Base-by-base conservation (phyloP, 805 yeast genomes). In the Yarrowia deformans region DNA sequence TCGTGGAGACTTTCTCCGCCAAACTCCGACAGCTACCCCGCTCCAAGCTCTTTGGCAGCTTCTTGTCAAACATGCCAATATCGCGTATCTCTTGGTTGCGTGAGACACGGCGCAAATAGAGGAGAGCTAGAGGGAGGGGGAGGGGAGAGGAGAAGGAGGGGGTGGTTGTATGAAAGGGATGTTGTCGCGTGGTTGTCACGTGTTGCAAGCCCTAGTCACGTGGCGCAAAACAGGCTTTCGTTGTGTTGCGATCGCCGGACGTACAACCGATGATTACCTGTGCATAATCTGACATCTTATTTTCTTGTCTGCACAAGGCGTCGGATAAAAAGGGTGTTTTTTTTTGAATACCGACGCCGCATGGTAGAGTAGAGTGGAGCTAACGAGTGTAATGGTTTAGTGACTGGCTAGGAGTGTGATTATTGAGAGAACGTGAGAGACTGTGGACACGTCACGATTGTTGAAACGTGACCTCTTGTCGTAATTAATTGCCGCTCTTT, bases 281-380 rank as follows among this genome's bases (percentile, higher is more conserved):
- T 56, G 63, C 63, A 56, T 56, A 56, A 56, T 56, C 63, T 29
- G 63, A 56, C 63, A 56, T 56, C 48, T 56, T 56, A 56, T 40
- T 56, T 49, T 48, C 35, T 23, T 23, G 18, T 18, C 49, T 45
- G 49, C 49, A 45, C 50, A 46, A 10, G 61, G 46, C 32, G 61
- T 23, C 37, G 48, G 42, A 52, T n/a, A n/a, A 43, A 35, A 52
- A 32, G 39, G 52, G 34, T 48, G 34, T n/a, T 9, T 8, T 32
- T 16, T 14, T n/a, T n/a, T n/a, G 35, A 49, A 49, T 16, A 13
- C 55, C 39, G 52, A 49, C 60, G 60, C 60, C 60, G 60, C 60
- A 54, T 39, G 60, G 10, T 3, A n/a, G n/a, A n/a, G n/a, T 10
- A 8, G 46, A 35, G 40, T 10, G 5, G 16, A 8, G 14, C 29